Percentiles rank a stretch among this genome's conserved stretches.
These are phyloP conservation scores for Stentor roeselii DNA, from an alignment of 73 alveolate genomes.

Conservation along the genomic window DNA sequence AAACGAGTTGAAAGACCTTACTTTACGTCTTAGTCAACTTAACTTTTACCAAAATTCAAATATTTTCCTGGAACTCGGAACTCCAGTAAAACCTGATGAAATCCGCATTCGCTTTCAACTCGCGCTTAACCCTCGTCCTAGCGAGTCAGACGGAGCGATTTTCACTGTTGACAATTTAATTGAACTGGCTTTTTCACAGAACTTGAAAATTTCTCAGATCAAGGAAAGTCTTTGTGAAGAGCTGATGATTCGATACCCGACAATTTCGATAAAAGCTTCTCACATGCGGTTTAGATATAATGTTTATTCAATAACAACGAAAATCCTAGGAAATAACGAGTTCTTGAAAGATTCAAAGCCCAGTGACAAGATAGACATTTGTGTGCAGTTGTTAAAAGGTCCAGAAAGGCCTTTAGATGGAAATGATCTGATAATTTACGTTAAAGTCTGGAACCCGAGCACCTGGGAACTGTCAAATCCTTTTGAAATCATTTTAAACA, in stretches of 20 bases:
- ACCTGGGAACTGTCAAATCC: conserved; percentile 20
- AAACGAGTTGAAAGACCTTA: background rate
- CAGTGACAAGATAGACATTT: background rate
- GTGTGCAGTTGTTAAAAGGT: background rate
- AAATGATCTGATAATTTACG: background rate
- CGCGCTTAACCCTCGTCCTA: background rate
- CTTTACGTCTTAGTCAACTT: background rate
- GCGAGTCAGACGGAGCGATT: background rate
- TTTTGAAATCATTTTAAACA: background rate
- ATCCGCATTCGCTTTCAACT: background rate
- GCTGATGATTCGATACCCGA: background rate
- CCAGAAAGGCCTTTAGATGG: conserved; percentile 1
- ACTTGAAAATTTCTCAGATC: background rate
- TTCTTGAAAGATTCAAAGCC: background rate
- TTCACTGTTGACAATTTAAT: background rate
- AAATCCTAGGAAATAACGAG: background rate
- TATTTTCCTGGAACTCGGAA: background rate
- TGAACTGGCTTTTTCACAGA: background rate
- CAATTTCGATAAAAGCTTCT: background rate
- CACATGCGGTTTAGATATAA: background rate
- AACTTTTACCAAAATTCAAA: background rate
- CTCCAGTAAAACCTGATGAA: conserved; percentile 9
- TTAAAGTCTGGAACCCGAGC: conserved; percentile 1
- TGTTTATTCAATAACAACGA: background rate
- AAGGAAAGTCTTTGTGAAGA: conserved; percentile 14